phyloP scores from a whole-genome alignment of 2,329 filamentous ascomycete genomes.

The Cryphonectria nitschkei region DNA sequence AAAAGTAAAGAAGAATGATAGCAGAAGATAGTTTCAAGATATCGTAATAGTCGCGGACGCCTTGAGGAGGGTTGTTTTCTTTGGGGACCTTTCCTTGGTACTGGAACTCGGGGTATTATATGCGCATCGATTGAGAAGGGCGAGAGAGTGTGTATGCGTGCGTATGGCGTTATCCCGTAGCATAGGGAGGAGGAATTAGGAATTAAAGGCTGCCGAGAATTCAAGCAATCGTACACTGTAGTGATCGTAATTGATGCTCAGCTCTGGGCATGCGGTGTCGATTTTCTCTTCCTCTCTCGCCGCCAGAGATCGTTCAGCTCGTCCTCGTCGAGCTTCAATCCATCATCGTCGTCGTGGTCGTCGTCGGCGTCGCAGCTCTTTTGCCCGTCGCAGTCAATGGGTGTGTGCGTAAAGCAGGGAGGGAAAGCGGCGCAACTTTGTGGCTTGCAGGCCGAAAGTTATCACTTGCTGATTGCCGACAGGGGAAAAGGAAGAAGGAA shows the following conservation, averaged over 20 bases:
- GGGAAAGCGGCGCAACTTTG: not conserved
- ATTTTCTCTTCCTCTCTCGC: not conserved
- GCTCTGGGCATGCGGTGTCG: not conserved
- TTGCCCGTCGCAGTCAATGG: not conserved
- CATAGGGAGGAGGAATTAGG: not conserved
- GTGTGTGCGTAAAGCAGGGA: not conserved
- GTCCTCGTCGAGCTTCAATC: not conserved
- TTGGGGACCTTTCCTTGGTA: not conserved
- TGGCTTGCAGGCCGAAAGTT: not conserved
- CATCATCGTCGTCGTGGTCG: not conserved
- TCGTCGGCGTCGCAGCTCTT: not conserved
- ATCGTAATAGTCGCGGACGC: slow-evolving; percentile 5
- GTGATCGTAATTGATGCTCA: not conserved
- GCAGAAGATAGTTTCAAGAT: not conserved
- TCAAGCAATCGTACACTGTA: not conserved
- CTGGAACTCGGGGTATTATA: not conserved
- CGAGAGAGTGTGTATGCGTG: not conserved
- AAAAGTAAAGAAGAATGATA: not conserved
- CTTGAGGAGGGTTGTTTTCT: not conserved
- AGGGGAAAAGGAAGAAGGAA: not conserved
- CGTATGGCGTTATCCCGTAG: not conserved
- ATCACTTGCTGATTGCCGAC: not conserved
- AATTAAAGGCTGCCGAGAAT: not conserved
- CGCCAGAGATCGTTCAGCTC: slow-evolving; percentile 1
- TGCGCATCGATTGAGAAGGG: not conserved